phyloP scores from a whole-genome alignment of 2,329 filamentous ascomycete genomes.

The Sphaerostilbella broomeana region DNA sequence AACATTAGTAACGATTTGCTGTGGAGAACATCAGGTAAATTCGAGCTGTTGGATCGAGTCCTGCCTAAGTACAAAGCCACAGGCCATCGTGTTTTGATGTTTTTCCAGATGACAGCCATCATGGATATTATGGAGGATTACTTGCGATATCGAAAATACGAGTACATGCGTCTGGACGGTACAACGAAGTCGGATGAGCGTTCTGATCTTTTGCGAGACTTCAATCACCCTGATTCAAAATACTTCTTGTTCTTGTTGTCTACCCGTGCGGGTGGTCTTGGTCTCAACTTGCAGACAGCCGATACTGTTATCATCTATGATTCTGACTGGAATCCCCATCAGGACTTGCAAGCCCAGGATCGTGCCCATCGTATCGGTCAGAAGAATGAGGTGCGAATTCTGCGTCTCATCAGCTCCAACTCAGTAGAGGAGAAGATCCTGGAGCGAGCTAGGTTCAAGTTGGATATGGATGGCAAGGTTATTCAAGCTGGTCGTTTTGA shows the following conservation, averaged over 20 bases:
- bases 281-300: slow-evolving; percentile 92
- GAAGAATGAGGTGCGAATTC: slow-evolving; percentile 97
- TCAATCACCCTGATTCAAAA: slow-evolving; percentile 83
- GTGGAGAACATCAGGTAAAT: slow-evolving; percentile 95
- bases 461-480: slow-evolving; percentile 99
- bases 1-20: slow-evolving; percentile 85
- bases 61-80: slow-evolving; percentile 88
- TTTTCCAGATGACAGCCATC: slow-evolving; percentile 99
- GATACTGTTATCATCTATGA: slow-evolving; percentile 99
- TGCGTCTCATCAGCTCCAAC: slow-evolving; percentile 91
- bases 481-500: slow-evolving; percentile 99
- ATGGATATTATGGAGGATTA: slow-evolving; percentile 99
- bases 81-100: slow-evolving; percentile 95
- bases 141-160: slow-evolving; percentile 71
- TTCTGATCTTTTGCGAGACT: slow-evolving; percentile 78
- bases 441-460: slow-evolving; percentile 92
- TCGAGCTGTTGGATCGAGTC: slow-evolving; percentile 87
- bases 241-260: slow-evolving; percentile 99
- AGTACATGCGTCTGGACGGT: slow-evolving; percentile 89
- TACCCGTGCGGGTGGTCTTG: slow-evolving; percentile 94
- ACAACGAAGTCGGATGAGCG: slow-evolving; percentile 97
- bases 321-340: slow-evolving; percentile 98
- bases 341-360: slow-evolving; percentile 98
- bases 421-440: slow-evolving; percentile 98
- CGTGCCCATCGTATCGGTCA: slow-evolving; percentile 99